phyloP scores from a whole-genome alignment of 345 rosid genomes.

The Pseudoturritis turrita region DNA sequence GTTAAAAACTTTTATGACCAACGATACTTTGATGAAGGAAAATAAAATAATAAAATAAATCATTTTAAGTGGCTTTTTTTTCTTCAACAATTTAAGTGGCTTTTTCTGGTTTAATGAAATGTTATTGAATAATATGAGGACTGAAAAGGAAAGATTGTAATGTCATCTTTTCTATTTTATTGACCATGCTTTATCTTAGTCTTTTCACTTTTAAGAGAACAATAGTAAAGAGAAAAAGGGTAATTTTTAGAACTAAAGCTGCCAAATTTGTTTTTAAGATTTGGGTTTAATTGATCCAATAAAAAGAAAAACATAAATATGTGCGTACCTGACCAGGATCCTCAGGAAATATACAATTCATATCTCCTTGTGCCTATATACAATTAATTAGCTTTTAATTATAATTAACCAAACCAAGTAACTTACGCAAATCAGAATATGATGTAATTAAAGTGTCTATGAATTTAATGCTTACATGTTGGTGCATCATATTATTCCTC shows the following conservation, averaged over 20 bases:
- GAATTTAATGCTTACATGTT: conserved; percentile 49
- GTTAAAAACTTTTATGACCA: not conserved
- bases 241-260: conserved; percentile 23
- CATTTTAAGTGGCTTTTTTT: not conserved
- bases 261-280: conserved; percentile 3
- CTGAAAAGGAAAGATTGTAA: conserved; percentile 31
- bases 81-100: not conserved
- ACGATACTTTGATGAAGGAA: not conserved
- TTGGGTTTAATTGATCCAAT: conserved; percentile 32
- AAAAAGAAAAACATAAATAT: conserved; percentile 9
- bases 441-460: not conserved
- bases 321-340: conserved; percentile 76
- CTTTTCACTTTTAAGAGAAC: conserved; percentile 12
- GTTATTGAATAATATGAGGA: not conserved
- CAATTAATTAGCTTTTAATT: not conserved
- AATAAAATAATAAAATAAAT: not conserved
- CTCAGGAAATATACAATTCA: conserved; percentile 67
- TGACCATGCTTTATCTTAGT: conserved; percentile 21
- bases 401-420: not conserved
- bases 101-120: not conserved
- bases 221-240: not conserved
- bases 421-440: not conserved
- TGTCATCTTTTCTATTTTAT: conserved; percentile 26
- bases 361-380: conserved; percentile 64
- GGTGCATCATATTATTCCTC: conserved; percentile 48